Evolutionary conservation across 2,329 filamentous ascomycete species (phyloP), one percentile per base, ranked within the genome.

Genomic region (Epichloe gansuensis): DNA sequence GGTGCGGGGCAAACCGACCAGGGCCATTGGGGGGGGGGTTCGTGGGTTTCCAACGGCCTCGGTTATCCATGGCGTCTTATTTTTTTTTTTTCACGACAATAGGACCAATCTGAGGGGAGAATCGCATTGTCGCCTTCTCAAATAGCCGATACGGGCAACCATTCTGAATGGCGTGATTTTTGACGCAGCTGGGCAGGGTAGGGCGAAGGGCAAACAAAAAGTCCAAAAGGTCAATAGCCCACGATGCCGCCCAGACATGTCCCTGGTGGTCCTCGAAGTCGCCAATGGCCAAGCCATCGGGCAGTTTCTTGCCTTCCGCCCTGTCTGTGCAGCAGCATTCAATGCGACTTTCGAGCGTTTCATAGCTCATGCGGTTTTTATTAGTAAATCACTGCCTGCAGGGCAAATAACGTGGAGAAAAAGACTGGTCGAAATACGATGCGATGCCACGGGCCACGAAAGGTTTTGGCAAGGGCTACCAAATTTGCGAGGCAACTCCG

Each of bases 151-250:
- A 41, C 58, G 55, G 60, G 58, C 61, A 59, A 59, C 56, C 61
- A 60, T 61, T 61, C 58, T 44, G 56, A 46, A 59, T 53, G 57
- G 53, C 53, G 58, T 55, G 57, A 58, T 58, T 50, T 55, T 21
- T 31, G 9, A 31, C n/a, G 39, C 25, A 5, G 15, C 17, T 5
- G 40, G 21, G n/a, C 17, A 11, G 40, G 21, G n/a, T 5, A 42
- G 40, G 40, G 21, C 40, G 25, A 11, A 21, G 43, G n/a, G 21
- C 44, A 23, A 21, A 31, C 44, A 23, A 21, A 38, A 15, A 5
- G 8, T 31, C 31, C 41, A 44, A 44, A 35, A 39, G 13, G 45
- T n/a, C 17, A 21, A 21, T 15, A 45, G 17, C 43, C 43, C 13
- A n/a, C 12, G 25, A 46, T n/a, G 23, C 25, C 43, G 25, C 43